These are phyloP conservation scores for Scortechinia acanthostroma DNA, from an alignment of 2,329 filamentous ascomycete genomes.

Conservation along the genomic window DNA sequence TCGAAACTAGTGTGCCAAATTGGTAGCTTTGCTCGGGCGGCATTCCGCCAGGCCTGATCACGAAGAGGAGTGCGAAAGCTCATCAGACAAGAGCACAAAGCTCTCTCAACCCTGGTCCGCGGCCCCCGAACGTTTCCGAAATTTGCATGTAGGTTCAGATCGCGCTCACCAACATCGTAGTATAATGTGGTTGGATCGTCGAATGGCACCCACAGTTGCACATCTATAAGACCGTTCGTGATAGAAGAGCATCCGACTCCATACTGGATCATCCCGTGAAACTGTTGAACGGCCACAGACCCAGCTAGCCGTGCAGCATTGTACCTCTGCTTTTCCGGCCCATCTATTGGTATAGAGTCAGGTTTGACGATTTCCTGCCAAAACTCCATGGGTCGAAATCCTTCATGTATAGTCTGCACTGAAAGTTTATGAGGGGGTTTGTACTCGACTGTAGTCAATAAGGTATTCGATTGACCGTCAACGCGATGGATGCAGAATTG, in stretches of 20 bases:
- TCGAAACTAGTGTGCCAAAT: conserved; percentile 12
- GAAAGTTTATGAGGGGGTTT: conserved; percentile 7
- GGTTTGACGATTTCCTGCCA: conserved; percentile 2
- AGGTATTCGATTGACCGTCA: conserved; percentile 7
- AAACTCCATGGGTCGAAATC: conserved; percentile 10
- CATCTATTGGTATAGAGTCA: not conserved
- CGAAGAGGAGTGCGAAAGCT: conserved; percentile 9
- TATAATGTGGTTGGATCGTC: not conserved
- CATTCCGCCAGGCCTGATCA: conserved; percentile 13
- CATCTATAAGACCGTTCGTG: not conserved
- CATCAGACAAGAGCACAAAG: conserved; percentile 14
- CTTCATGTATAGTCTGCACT: conserved; percentile 5
- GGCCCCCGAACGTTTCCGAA: too few relatives aligned
- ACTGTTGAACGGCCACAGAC: not conserved
- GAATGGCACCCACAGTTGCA: not conserved
- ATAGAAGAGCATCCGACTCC: not conserved
- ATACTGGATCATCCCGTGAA: not conserved
- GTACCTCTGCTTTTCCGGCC: not conserved
- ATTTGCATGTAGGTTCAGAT: not conserved
- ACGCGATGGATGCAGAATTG: conserved; percentile 12
- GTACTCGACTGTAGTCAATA: conserved; percentile 9
- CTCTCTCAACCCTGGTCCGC: conserved; percentile 10
- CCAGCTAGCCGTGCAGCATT: not conserved
- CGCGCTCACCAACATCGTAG: not conserved
- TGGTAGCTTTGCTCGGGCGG: conserved; percentile 6